Percentiles rank a stretch among this genome's conserved stretches.
These are phyloP conservation scores for Eucalyptus globulus DNA, from an alignment of 345 rosid genomes.

Conservation along the genomic window DNA sequence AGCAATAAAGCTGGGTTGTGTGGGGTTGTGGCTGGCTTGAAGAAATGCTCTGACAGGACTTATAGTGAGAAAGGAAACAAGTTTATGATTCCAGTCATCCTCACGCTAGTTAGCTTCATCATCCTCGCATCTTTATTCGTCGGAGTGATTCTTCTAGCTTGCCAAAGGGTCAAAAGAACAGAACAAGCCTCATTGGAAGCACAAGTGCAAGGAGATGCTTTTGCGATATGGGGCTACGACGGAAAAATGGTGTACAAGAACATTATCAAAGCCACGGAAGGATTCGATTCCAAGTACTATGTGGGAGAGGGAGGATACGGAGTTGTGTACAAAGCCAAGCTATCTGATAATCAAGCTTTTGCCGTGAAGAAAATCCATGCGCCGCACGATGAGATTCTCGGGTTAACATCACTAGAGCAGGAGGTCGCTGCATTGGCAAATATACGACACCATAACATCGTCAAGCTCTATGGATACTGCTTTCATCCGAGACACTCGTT, in stretches of 20 bases:
- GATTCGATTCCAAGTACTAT: neutral
- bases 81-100: neutral
- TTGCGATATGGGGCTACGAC: neutral
- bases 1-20: neutral
- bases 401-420: neutral
- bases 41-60: neutral
- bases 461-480: neutral
- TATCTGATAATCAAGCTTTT: neutral
- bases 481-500: neutral
- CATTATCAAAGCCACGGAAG: neutral
- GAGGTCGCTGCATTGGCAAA: neutral
- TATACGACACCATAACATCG: neutral
- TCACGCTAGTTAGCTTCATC: neutral
- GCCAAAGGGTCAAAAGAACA: neutral
- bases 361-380: neutral
- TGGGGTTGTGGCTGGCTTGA: neutral
- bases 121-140: neutral
- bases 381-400: neutral
- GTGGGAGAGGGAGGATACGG: neutral
- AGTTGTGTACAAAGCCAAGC: neutral
- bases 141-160: neutral
- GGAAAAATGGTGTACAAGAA: neutral
- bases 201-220: neutral
- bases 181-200: no score
- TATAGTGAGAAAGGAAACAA: neutral